A percentile compares a stretch with the other conserved stretches of the same genome.
phyloP scores from a whole-genome alignment of 257 asterid genomes.

The Solanum chmielewskii region DNA sequence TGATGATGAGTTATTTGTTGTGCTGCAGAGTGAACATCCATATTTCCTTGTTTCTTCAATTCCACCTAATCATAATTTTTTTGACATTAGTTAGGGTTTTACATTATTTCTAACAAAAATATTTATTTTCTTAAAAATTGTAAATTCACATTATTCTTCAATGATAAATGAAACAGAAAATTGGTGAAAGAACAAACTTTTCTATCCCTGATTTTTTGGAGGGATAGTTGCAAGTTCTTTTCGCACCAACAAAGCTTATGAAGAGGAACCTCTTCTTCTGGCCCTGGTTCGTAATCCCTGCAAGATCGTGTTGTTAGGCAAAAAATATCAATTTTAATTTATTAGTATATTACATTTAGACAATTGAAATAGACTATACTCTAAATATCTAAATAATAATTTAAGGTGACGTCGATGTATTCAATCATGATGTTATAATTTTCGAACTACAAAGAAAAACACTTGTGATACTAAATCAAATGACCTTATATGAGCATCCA shows the following conservation, averaged over 20 bases:
- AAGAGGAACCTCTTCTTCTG: constrained; percentile 34
- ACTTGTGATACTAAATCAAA: neutral
- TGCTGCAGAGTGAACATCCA: neutral
- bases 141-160: neutral
- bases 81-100: neutral
- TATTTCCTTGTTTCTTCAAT: constrained; percentile 1
- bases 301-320: neutral
- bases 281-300: constrained; percentile 43
- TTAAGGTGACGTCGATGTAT: neutral
- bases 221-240: constrained; percentile 33
- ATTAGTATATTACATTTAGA: neutral
- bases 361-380: neutral
- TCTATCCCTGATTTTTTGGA: constrained; percentile 8
- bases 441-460: neutral
- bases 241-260: constrained; percentile 52
- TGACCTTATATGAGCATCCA: constrained; percentile 45
- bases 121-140: neutral
- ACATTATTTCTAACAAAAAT: neutral
- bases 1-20: neutral
- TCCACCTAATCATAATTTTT: constrained; percentile 5
- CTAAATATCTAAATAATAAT: neutral
- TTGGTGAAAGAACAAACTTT: neutral
- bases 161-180: neutral
- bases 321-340: neutral
- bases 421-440: neutral